Evolutionary conservation across 805 yeast species (phyloP).

Genomic region (Pachysolen tannophilus): DNA sequence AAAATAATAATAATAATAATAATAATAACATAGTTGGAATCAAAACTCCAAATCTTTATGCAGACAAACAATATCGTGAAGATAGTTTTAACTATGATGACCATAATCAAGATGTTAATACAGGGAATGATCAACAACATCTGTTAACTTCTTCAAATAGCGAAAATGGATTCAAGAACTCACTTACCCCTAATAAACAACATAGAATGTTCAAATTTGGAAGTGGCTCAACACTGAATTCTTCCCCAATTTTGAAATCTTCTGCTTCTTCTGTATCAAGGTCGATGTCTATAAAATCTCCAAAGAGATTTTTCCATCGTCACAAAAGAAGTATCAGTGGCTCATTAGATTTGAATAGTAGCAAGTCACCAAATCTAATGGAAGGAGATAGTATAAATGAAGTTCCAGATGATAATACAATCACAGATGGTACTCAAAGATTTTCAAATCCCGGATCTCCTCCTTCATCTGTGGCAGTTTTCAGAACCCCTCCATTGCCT

Average conservation of each 20-base stretch:
- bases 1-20: no score
- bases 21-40: no score
- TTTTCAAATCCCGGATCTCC: no score
- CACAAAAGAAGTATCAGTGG: constrained; percentile 20
- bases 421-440: constrained; percentile 2
- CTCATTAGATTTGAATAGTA: constrained; percentile 4
- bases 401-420: constrained; percentile 9
- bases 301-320: constrained; percentile 18
- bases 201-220: no score
- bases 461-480: constrained; percentile 1
- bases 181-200: no score
- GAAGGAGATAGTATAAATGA: constrained; percentile 6
- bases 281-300: constrained; percentile 16
- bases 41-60: no score
- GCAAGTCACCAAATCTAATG: constrained; percentile 6
- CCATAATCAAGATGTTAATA: no score
- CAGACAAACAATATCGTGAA: no score
- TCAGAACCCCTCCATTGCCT: constrained; percentile 34
- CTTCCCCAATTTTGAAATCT: constrained; percentile 13
- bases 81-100: no score
- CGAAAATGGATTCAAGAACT: no score
- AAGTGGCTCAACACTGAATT: constrained; percentile 8
- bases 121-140: no score
- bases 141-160: no score
- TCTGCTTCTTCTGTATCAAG: constrained; percentile 17